These are phyloP conservation scores for Ceratocystis albifundus DNA, from an alignment of 2,329 filamentous ascomycete species.

Conservation along the genomic window DNA sequence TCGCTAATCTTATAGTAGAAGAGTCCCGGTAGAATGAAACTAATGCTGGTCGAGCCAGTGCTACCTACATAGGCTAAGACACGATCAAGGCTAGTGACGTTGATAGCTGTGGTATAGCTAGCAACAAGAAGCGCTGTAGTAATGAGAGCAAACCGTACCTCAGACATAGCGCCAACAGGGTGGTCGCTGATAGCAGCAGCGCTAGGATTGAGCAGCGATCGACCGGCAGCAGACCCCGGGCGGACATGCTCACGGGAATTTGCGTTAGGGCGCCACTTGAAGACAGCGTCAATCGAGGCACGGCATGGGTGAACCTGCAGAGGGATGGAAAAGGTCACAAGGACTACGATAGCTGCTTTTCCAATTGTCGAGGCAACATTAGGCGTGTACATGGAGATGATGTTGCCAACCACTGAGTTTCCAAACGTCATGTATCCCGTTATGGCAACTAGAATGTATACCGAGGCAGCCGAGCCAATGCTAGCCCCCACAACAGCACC, in stretches of 20 bases:
- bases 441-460: slow-evolving; percentile 85
- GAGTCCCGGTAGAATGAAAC: slow-evolving; percentile 86
- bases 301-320: slow-evolving; percentile 92
- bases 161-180: slow-evolving; percentile 37
- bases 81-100: slow-evolving; percentile 76
- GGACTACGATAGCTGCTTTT: slow-evolving; percentile 85
- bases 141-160: slow-evolving; percentile 77
- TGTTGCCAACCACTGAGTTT: slow-evolving; percentile 79
- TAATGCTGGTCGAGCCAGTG: slow-evolving; percentile 89
- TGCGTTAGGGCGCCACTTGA: slow-evolving; percentile 69
- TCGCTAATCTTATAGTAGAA: slow-evolving; percentile 99
- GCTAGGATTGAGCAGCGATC: slow-evolving; percentile 35
- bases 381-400: slow-evolving; percentile 77
- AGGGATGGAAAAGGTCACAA: slow-evolving; percentile 93
- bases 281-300: slow-evolving; percentile 86
- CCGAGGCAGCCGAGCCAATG: slow-evolving; percentile 74
- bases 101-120: slow-evolving; percentile 81
- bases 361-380: slow-evolving; percentile 80
- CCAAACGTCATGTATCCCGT: slow-evolving; percentile 95
- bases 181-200: slow-evolving; percentile 38
- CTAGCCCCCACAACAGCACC: slow-evolving; percentile 69
- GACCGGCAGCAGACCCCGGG: slow-evolving; percentile 34
- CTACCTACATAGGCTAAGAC: slow-evolving; percentile 92
- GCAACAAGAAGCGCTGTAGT: slow-evolving; percentile 76
- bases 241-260: slow-evolving; percentile 29